Evolutionary conservation across 2,329 filamentous ascomycete species (phyloP).

Genomic region (Colletotrichum aenigma): DNA sequence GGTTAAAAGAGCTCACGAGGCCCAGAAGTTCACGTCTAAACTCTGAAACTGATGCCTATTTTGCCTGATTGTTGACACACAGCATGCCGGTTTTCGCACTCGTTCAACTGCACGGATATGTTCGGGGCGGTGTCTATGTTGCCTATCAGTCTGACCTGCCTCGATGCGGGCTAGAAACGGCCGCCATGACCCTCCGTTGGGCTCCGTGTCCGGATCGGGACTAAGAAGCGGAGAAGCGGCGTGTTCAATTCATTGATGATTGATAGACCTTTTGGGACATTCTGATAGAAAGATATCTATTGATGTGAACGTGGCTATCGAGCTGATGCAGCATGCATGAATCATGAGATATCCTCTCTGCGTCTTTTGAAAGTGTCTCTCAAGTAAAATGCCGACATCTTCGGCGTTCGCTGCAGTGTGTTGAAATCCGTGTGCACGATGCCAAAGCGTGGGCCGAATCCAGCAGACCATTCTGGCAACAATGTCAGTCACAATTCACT

Average conservation of each 20-base stretch:
- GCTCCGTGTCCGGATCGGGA: not conserved
- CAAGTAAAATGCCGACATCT: constrained; percentile 22
- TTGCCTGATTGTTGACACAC: not conserved
- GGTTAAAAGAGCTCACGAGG: not conserved
- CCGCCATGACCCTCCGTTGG: not conserved
- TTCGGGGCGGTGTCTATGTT: not conserved
- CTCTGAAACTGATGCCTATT: not conserved
- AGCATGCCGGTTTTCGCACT: not conserved
- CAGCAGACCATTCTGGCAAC: constrained; percentile 10
- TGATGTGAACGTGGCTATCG: accelerated
- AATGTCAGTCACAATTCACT: not conserved
- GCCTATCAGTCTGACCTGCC: accelerated
- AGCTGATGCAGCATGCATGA: accelerated
- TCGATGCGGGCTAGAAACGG: accelerated
- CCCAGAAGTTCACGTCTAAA: not conserved
- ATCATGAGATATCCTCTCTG: not conserved
- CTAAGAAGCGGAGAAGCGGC: not conserved
- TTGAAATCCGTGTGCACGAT: constrained; percentile 31
- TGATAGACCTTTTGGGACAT: not conserved
- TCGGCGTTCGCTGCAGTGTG: constrained; percentile 28
- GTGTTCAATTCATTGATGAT: not conserved
- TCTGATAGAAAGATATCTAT: accelerated
- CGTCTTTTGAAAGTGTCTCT: constrained; percentile 21
- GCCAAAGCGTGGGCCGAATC: constrained; percentile 30
- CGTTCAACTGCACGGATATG: not conserved